Base-by-base conservation (phyloP, 2,329 filamentous ascomycete genomes). In the Cladophialophora chaetospira region DNA sequence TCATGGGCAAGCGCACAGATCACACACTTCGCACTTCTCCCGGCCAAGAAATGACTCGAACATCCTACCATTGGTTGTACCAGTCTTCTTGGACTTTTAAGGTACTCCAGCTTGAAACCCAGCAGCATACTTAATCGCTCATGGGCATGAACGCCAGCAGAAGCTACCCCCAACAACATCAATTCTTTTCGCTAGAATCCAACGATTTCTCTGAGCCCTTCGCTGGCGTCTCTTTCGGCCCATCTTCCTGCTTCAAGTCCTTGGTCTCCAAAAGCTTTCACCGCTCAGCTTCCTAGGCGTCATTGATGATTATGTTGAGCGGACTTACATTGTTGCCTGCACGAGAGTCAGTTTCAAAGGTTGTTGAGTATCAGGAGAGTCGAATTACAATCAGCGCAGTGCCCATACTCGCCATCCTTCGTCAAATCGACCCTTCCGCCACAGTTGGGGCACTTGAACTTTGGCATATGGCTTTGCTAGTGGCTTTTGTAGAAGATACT, bases 351-450 rank as follows among this genome's bases (percentile, higher is more conserved):
- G 21, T 25, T 5, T 43, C 29, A 49, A 43, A 11, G 28, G 17
- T 29, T 4, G 36, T 28, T 11, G 23, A 11, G 26, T 36, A n/a
- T n/a, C 21, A 36, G 35, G 21, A 13, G 25, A 13, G 9, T 46
- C n/a, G 17, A 45, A 26, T 19, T 56, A 63, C 63, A 65, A 17
- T 61, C 56, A 13, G 63, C 63, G 49, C 63, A 65, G 46, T 65
- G 63, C n/a, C 61, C 63, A 35, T 58, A 63, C 11, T 57, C 56
- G 21, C 62, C 62, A 25, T 64, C 62, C 19, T 61, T 61, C 19
- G 62, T 64, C 44, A 65, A 40, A 38, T 65, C 62, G 10, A 62
- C 60, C 23, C 51, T 36, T n/a, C 60, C 63, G 25, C 60, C 56
- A 45, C 60, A 65, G 35, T 60, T 54, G 5, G 60, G 59, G 40